phyloP scores from a whole-genome alignment of 176 grass and related monocot species.

The Dactylis glomerata region DNA sequence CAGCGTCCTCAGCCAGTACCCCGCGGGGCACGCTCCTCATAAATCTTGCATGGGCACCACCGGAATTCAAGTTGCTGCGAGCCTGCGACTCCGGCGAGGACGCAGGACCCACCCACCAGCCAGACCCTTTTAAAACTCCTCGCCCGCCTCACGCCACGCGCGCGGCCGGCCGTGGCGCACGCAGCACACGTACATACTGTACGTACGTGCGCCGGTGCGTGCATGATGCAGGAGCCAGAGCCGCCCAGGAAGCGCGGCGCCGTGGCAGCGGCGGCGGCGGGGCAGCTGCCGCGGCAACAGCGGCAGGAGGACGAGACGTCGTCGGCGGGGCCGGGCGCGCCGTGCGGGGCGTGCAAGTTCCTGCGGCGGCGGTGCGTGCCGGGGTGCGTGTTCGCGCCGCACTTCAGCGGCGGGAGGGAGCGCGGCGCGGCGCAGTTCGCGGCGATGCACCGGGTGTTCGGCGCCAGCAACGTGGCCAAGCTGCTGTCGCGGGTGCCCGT shows the following conservation, averaged over 20 bases:
- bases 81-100: neutral
- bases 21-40: slow-evolving; percentile 41
- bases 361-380: slow-evolving; percentile 72
- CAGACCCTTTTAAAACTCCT: neutral
- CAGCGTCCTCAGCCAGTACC: neutral
- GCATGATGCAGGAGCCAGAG: slow-evolving; percentile 14
- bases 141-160: neutral
- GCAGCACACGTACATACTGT: neutral
- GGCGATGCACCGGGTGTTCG: slow-evolving; percentile 70
- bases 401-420: slow-evolving; percentile 47
- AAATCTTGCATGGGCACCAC: slow-evolving; percentile 50
- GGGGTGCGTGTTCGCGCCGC: slow-evolving; percentile 70
- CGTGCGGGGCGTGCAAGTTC: slow-evolving; percentile 95
- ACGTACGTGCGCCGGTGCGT: neutral
- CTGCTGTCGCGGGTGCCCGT: slow-evolving; percentile 59
- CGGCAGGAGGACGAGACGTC: neutral
- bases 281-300: neutral
- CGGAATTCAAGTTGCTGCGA: neutral
- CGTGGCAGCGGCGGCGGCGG: neutral
- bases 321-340: slow-evolving; percentile 25
- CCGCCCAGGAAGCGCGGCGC: slow-evolving; percentile 17
- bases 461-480: slow-evolving; percentile 86
- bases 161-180: neutral
- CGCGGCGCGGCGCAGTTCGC: slow-evolving; percentile 55
- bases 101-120: neutral